phyloP scores from a whole-genome alignment of 192 early-diverging fungal species.

The Geranomyces michiganensis region DNA sequence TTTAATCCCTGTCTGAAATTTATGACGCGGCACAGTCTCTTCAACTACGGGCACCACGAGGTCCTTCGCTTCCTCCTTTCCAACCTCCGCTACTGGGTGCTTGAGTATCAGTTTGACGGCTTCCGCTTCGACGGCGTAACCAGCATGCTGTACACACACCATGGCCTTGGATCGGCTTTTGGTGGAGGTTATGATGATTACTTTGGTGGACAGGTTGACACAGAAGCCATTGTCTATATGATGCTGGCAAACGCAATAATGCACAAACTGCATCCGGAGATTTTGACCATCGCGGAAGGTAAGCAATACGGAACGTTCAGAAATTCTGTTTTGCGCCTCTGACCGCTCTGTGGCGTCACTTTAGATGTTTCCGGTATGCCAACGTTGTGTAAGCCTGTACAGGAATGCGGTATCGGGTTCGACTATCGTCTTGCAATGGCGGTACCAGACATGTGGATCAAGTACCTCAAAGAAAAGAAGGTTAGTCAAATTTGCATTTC shows the following conservation, averaged over 20 bases:
- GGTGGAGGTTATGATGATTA: conserved; percentile 93
- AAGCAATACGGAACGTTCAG: no score
- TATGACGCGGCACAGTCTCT: conserved; percentile 64
- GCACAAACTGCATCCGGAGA: conserved; percentile 76
- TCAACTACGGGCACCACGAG: conserved; percentile 94
- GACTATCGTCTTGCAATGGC: conserved; percentile 98
- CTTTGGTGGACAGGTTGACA: conserved; percentile 81
- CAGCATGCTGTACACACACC: conserved; percentile 93
- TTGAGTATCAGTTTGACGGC: conserved; percentile 89
- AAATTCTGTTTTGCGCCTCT: no score
- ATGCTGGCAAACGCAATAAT: conserved; percentile 72
- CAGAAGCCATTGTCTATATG: conserved; percentile 84
- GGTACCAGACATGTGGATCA: conserved; percentile 99
- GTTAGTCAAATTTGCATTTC: conserved; percentile 4
- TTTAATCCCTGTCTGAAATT: background rate
- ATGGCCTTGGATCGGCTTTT: conserved; percentile 93
- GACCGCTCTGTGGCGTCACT: no score
- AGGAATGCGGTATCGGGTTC: conserved; percentile 93
- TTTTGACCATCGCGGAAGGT: conserved; percentile 93
- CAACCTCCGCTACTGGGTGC: conserved; percentile 93
- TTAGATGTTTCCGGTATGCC: conserved; percentile 98
- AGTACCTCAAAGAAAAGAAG: conserved; percentile 84
- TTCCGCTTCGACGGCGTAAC: conserved; percentile 99
- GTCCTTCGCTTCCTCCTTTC: conserved; percentile 91
- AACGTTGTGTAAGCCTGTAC: conserved; percentile 81